A percentile compares a stretch with the other conserved stretches of the same genome.
Conservation (phyloP, 1,139 yeast genomes). For the Waltiozyma sp. region DNA sequence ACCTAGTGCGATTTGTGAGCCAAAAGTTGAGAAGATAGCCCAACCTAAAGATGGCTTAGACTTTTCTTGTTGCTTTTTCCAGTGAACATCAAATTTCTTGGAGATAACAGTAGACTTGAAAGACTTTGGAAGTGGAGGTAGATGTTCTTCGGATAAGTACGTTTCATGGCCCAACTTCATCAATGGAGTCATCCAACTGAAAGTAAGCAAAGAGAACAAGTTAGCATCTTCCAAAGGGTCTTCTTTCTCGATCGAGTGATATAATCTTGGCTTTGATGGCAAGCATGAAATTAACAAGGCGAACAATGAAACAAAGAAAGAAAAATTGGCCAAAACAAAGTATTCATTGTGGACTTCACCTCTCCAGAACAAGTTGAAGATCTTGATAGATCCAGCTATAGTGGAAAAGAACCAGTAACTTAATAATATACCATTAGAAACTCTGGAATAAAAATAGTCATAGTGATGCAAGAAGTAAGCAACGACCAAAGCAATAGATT, state of each 20-base stretch:
- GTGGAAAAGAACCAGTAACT: slow-evolving; percentile 65
- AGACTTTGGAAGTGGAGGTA: slow-evolving; percentile 68
- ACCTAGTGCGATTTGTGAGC: slow-evolving; percentile 55
- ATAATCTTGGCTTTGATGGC: slow-evolving; percentile 34
- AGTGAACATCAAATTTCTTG: slow-evolving; percentile 39
- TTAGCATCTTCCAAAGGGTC: slow-evolving; percentile 75
- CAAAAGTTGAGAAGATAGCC: slow-evolving; percentile 62
- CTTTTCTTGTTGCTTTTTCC: slow-evolving; percentile 39
- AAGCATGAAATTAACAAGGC: slow-evolving; percentile 45
- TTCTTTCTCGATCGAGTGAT: slow-evolving; percentile 26
- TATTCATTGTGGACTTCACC: slow-evolving; percentile 21
- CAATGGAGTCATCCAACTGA: slow-evolving; percentile 86
- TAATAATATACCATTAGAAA: slow-evolving; percentile 61
- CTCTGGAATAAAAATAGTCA: slow-evolving; percentile 55
- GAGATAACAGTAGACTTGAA: slow-evolving; percentile 46
- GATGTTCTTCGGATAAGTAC: slow-evolving; percentile 63
- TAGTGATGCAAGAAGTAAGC: slow-evolving; percentile 53
- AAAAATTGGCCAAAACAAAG: slow-evolving; percentile 36
- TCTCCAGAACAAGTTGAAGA: slow-evolving; percentile 41
- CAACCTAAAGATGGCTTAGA: slow-evolving; percentile 52
- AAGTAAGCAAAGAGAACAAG: slow-evolving; percentile 67
- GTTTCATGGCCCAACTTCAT: slow-evolving; percentile 78
- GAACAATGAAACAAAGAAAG: slow-evolving; percentile 37
- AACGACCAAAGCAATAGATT: slow-evolving; percentile 26
- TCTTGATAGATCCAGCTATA: slow-evolving; percentile 30